Evolutionary conservation across 257 asterid species (phyloP).

Genomic region (Jacaranda mimosifolia): DNA sequence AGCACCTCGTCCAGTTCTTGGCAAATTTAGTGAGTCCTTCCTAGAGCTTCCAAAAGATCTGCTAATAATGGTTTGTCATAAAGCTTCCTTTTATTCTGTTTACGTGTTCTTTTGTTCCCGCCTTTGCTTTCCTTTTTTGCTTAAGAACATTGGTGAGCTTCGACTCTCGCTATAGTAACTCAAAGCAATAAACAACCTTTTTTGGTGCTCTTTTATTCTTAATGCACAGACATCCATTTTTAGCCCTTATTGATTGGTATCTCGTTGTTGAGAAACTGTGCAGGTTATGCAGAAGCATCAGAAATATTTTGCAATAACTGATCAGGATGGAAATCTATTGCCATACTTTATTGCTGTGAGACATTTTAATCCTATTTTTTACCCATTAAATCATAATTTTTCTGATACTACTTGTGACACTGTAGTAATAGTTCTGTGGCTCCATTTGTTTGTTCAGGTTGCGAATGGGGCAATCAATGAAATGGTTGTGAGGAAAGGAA

Average conservation of each 20-base stretch:
- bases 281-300: constrained; percentile 99
- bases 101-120: background rate
- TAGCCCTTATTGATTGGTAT: constrained; percentile 17
- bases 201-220: constrained; percentile 8
- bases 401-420: constrained; percentile 17
- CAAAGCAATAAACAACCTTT: background rate
- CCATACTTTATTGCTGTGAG: constrained; percentile 92
- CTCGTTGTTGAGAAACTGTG: constrained; percentile 41
- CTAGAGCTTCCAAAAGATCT: constrained; percentile 93
- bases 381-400: constrained; percentile 7
- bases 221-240: constrained; percentile 14
- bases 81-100: constrained; percentile 19
- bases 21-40: constrained; percentile 78
- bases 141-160: constrained; percentile 29
- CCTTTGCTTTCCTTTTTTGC: constrained; percentile 22
- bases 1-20: constrained; percentile 89
- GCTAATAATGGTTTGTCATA: constrained; percentile 73
- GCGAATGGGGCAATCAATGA: constrained; percentile 95
- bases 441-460: constrained; percentile 60
- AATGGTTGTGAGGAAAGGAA: constrained; percentile 83
- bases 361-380: constrained; percentile 37
- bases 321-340: constrained; percentile 71
- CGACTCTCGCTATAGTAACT: constrained; percentile 13
- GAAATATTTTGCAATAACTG: constrained; percentile 86
- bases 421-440: constrained; percentile 20